Percentiles rank a stretch among this genome's conserved stretches.
These are phyloP conservation scores for Chytriomyces sp. DNA, from an alignment of 192 early-diverging fungal species.

Conservation along the genomic window DNA sequence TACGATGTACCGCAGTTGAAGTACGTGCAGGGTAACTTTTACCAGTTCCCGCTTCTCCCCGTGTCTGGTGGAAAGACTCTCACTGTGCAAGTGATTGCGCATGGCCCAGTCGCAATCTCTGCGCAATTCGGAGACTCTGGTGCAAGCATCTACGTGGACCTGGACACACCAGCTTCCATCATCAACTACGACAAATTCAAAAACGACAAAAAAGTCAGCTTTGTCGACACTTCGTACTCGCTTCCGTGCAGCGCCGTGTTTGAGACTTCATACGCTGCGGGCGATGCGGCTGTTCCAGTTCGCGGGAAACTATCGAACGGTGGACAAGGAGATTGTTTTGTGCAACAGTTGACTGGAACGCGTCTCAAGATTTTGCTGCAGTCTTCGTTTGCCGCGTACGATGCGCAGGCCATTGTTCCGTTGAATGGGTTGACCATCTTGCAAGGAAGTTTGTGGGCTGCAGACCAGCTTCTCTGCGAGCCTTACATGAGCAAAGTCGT, in stretches of 20 bases:
- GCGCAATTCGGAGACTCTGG: constrained; percentile 29
- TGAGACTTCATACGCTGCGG: constrained; percentile 1
- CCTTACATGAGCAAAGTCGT: neutral
- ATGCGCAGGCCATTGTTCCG: constrained; percentile 31
- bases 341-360: constrained; percentile 24
- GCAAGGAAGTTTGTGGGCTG: constrained; percentile 28
- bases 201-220: neutral
- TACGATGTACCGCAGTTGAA: constrained; percentile 16
- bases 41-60: constrained; percentile 9
- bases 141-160: constrained; percentile 30
- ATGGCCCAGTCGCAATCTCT: constrained; percentile 10
- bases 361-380: constrained; percentile 24
- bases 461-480: neutral
- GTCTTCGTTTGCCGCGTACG: constrained; percentile 22
- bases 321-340: constrained; percentile 17
- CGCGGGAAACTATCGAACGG: constrained; percentile 32
- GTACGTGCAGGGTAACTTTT: constrained; percentile 18
- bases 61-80: neutral
- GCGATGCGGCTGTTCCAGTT: neutral
- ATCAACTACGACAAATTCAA: constrained; percentile 18
- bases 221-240: neutral
- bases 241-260: constrained; percentile 32
- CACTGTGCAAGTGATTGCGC: constrained; percentile 9
- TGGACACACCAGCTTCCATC: constrained; percentile 25
- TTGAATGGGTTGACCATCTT: neutral